Conservation (phyloP, 2,329 filamentous ascomycete species). For the Diaporthe caulivora region DNA sequence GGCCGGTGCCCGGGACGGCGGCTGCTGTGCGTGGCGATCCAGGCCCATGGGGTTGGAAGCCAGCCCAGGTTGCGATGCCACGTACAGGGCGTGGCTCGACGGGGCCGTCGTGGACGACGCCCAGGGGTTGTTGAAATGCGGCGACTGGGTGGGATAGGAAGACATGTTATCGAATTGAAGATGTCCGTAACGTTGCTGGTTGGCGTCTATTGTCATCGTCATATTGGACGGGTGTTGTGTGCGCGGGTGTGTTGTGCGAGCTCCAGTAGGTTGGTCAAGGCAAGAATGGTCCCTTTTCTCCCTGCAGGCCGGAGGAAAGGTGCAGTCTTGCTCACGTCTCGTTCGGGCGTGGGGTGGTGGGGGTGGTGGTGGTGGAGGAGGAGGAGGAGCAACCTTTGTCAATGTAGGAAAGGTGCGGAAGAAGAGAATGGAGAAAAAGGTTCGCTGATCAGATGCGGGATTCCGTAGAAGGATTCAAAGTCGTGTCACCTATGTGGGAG, state of each 20-base stretch:
- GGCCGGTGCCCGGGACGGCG: slow-evolving; percentile 62
- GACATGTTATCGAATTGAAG: slow-evolving; percentile 86
- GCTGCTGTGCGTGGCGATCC: slow-evolving; percentile 63
- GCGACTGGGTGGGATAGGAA: slow-evolving; percentile 70
- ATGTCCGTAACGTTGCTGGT: slow-evolving; percentile 83
- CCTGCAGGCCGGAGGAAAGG: slow-evolving; percentile 36
- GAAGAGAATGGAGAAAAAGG: slow-evolving; percentile 39
- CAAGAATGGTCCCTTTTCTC: neutral
- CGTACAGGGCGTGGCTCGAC: slow-evolving; percentile 72
- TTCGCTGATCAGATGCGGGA: slow-evolving; percentile 67
- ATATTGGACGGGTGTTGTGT: slow-evolving; percentile 65
- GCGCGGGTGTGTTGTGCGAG: slow-evolving; percentile 39
- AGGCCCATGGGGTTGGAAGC: slow-evolving; percentile 70
- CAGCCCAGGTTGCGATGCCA: slow-evolving; percentile 65
- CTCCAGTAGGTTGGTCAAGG: slow-evolving; percentile 38
- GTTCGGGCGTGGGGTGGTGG: slow-evolving; percentile 36
- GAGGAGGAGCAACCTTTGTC: slow-evolving; percentile 25
- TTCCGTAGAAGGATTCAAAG: slow-evolving; percentile 59
- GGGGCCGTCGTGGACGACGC: slow-evolving; percentile 67
- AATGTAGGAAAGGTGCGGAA: slow-evolving; percentile 32
- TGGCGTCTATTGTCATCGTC: slow-evolving; percentile 95
- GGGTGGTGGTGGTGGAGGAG: slow-evolving; percentile 2
- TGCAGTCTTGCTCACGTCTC: slow-evolving; percentile 45
- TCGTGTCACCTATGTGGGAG: slow-evolving; percentile 51
- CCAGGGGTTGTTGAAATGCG: slow-evolving; percentile 95